Base-by-base conservation (phyloP, 495 filamentous ascomycete species). In the Hypomontagnella submonticulosa region DNA sequence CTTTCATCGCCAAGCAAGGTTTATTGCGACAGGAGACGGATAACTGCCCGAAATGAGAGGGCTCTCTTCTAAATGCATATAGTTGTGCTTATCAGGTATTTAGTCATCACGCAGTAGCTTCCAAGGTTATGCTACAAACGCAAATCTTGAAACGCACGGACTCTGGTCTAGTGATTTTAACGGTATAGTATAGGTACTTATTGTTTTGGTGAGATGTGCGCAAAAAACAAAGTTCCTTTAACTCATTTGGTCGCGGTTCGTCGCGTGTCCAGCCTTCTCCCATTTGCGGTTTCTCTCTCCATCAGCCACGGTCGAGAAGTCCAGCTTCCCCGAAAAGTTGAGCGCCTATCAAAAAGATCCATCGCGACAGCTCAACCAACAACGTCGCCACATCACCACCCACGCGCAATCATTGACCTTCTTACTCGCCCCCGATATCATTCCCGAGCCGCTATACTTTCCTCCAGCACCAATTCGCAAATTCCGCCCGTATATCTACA, bases 241-340 rank as follows among this genome's bases (percentile, higher is more conserved):
- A 56, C 49, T 56, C 32, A 56, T 63, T 68, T 34, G 66, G 55
- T 68, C 66, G 66, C 66, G 66, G 66, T 68, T 57, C 66, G 66
- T 68, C 66, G 66, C 66, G 66, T 68, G 59, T 68, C 55, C 60
- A 60, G 66, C 60, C 66, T 68, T 68, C 48, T 58, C 42, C 34
- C 27, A 23, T 54, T 63, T 52, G 41, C 47, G 48, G 43, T 38
- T 47, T 43, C 19, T 57, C 30, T 49, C 19, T 56, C 50, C 55
- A 63, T 63, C 55, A 68, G 65, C 65, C 59, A 68, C 65, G 34
- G 27, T 58, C 36, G n/a, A 63, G 42, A 63, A 16, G 2, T 15
- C 33, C 36, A 44, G 4, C 42, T 51, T 27, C 23, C 47, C 47
- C 27, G 54, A 67, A 67, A 67, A 67, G 58, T 51, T 54, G 54